Conservation (phyloP, 257 asterid genomes). For the Solanum clarkiae region DNA sequence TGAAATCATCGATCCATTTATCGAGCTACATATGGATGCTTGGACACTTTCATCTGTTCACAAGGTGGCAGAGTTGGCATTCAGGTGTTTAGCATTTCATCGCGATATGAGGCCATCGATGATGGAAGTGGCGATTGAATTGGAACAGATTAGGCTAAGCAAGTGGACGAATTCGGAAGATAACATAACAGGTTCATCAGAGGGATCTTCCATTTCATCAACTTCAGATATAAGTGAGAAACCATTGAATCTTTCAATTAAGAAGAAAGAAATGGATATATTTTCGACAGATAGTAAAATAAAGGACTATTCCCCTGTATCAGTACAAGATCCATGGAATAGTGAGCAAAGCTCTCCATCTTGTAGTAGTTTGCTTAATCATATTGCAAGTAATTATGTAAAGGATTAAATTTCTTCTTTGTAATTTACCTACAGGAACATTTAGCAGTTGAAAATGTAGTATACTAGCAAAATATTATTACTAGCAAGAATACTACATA, state of each 20-base stretch:
- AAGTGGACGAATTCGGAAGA: conserved; percentile 70
- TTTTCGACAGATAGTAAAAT: conserved; percentile 17
- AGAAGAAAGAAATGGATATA: conserved; percentile 23
- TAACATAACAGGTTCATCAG: conserved; percentile 38
- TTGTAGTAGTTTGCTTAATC: conserved; percentile 53
- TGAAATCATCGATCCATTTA: conserved; percentile 66
- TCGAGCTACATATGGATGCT: conserved; percentile 77
- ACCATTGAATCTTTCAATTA: conserved; percentile 25
- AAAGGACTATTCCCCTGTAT: conserved; percentile 60
- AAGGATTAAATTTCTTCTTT: not conserved
- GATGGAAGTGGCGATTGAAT: conserved; percentile 89
- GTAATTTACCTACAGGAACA: not conserved
- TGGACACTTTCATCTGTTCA: conserved; percentile 81
- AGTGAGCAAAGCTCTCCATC: conserved; percentile 83
- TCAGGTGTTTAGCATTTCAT: conserved; percentile 87
- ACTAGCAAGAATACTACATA: not conserved
- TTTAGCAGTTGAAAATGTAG: not conserved
- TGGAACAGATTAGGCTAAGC: conserved; percentile 64
- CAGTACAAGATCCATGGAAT: conserved; percentile 72
- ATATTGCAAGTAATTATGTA: conserved; percentile 12
- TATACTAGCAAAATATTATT: not conserved
- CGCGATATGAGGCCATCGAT: conserved; percentile 89
- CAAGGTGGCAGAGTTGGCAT: conserved; percentile 78
- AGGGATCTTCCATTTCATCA: conserved; percentile 60
- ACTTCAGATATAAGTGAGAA: conserved; percentile 49